Evolutionary conservation across 148 eudicot species (phyloP).

Genomic region (Gaultheria prostrata): DNA sequence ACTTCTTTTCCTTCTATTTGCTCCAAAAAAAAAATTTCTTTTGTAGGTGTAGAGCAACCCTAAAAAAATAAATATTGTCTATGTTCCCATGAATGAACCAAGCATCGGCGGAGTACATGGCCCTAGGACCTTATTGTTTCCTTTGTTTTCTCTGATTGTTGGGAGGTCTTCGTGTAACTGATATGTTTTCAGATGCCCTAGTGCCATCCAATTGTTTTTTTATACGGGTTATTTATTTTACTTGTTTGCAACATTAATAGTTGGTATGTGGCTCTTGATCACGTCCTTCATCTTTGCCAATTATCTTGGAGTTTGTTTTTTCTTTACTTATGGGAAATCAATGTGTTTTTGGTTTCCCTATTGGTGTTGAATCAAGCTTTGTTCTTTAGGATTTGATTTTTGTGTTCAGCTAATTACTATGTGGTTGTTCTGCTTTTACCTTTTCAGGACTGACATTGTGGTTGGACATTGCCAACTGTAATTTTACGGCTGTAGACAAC

Average conservation of each 20-base stretch:
- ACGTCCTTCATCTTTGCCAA: not conserved
- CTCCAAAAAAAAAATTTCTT: not conserved
- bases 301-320: not conserved
- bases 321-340: not conserved
- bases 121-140: not conserved
- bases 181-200: not conserved
- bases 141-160: not conserved
- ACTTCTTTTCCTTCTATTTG: not conserved
- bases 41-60: not conserved
- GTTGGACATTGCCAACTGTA: not conserved
- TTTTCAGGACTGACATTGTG: not conserved
- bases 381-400: constrained; percentile 3
- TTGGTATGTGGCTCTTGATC: constrained; percentile 5
- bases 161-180: not conserved
- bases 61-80: not conserved
- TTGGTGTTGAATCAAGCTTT: not conserved
- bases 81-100: not conserved
- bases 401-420: not conserved
- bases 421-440: not conserved
- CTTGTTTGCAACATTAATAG: not conserved
- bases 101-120: not conserved
- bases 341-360: not conserved
- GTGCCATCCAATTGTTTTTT: not conserved
- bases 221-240: not conserved
- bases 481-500: not conserved